Conservation (phyloP, 163 green algal species). For the Prototheca wickerhamii region DNA sequence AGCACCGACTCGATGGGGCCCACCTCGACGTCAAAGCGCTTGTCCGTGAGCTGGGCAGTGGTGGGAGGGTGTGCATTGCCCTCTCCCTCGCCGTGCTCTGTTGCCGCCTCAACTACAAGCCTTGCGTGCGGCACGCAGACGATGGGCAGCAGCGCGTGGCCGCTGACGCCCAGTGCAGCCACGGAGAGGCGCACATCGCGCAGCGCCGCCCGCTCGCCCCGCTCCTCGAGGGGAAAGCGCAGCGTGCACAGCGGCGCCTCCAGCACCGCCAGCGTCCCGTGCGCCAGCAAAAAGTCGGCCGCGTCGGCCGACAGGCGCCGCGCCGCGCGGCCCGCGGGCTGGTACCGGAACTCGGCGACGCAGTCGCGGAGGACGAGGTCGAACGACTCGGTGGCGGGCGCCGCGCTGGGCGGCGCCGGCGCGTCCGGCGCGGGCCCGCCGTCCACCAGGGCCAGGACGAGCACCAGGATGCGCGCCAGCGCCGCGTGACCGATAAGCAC, state of each 20-base stretch:
- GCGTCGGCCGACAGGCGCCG: neutral
- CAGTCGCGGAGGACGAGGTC: neutral
- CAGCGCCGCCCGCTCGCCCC: neutral
- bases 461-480: neutral
- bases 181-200: neutral
- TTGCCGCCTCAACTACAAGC: neutral
- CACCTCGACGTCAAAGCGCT: slow-evolving; percentile 3
- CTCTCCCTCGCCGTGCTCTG: neutral
- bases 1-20: slow-evolving; percentile 2
- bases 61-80: neutral
- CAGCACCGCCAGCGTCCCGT: slow-evolving; percentile 16
- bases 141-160: neutral
- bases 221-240: slow-evolving; percentile 21
- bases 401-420: neutral
- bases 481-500: neutral
- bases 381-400: neutral
- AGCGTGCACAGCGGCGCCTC: slow-evolving; percentile 31
- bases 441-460: neutral
- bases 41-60: neutral
- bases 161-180: neutral
- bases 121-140: neutral
- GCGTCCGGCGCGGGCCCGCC: neutral
- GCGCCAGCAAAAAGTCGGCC: slow-evolving; percentile 12
- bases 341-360: neutral
- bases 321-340: neutral